These are phyloP conservation scores for Gamsiella multidivaricata DNA, from an alignment of 192 early-diverging fungal genomes.

Conservation along the genomic window DNA sequence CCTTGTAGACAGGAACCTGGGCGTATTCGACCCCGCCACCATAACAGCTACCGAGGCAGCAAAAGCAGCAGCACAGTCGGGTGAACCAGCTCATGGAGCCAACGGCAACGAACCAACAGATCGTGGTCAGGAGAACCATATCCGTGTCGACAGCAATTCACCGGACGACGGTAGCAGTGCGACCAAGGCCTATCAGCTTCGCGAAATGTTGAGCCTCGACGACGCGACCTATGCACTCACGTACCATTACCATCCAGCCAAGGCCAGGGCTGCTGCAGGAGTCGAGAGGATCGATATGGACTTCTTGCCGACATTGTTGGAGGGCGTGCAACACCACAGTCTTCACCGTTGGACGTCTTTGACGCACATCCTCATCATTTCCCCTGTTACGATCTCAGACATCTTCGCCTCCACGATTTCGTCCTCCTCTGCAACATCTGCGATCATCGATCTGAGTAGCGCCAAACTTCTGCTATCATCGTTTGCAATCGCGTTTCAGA, in stretches of 20 bases:
- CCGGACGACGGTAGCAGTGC: neutral
- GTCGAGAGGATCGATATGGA: slow-evolving; percentile 36
- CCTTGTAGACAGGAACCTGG: slow-evolving; percentile 60
- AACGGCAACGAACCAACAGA: neutral
- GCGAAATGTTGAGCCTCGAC: slow-evolving; percentile 55
- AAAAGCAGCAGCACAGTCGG: neutral
- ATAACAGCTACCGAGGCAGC: neutral
- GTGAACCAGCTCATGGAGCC: too few relatives aligned
- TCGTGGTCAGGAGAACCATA: neutral
- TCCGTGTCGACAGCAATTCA: neutral
- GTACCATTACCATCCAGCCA: slow-evolving; percentile 57
- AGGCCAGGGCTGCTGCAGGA: slow-evolving; percentile 19
- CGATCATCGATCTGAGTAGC: slow-evolving; percentile 65
- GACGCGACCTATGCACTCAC: slow-evolving; percentile 56
- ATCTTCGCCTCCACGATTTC: slow-evolving; percentile 39
- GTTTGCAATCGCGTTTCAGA: slow-evolving; percentile 73
- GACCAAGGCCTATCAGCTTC: slow-evolving; percentile 12
- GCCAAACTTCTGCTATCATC: slow-evolving; percentile 73
- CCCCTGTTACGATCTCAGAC: slow-evolving; percentile 49
- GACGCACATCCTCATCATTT: slow-evolving; percentile 65
- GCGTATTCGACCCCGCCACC: slow-evolving; percentile 57
- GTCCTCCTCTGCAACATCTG: slow-evolving; percentile 21
- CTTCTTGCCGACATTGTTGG: slow-evolving; percentile 31
- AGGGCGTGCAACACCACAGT: slow-evolving; percentile 54
- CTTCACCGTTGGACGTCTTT: slow-evolving; percentile 78